These are phyloP conservation scores for Bipolaris zeicola DNA, from an alignment of 2,329 filamentous ascomycete species.

Conservation along the genomic window DNA sequence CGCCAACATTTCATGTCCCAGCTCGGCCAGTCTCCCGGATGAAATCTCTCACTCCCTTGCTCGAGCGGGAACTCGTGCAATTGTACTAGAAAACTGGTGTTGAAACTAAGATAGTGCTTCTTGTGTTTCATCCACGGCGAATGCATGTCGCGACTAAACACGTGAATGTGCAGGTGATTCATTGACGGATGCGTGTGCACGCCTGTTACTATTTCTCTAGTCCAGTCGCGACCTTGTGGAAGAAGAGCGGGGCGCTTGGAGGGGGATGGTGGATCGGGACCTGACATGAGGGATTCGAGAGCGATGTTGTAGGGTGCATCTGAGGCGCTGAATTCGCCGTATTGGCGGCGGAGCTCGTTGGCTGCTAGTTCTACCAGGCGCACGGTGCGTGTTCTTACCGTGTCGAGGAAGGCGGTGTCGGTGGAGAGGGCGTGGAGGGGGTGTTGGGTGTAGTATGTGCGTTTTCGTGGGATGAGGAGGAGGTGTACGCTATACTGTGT, in stretches of 20 bases:
- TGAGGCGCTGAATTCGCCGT: conserved; percentile 65
- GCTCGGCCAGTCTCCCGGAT: conserved; percentile 65
- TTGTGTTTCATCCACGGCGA: conserved; percentile 74
- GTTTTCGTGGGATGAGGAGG: conserved; percentile 81
- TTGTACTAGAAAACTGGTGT: conserved; percentile 79
- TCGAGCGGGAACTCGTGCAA: conserved; percentile 80
- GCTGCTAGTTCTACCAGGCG: conserved; percentile 70
- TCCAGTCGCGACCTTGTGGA: conserved; percentile 79
- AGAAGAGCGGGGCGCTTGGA: conserved; percentile 52
- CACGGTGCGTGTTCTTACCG: conserved; percentile 65
- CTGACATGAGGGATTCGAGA: conserved; percentile 51
- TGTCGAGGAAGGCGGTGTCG: conserved; percentile 69
- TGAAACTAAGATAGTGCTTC: conserved; percentile 93
- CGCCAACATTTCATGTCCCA: conserved; percentile 81
- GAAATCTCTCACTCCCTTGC: conserved; percentile 66
- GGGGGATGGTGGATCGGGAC: conserved; percentile 43
- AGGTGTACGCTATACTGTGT: conserved; percentile 70
- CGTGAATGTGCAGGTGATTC: conserved; percentile 89
- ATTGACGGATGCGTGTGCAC: conserved; percentile 90
- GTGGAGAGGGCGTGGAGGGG: conserved; percentile 76
- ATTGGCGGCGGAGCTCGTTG: conserved; percentile 72
- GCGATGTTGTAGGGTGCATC: conserved; percentile 70
- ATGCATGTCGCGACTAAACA: conserved; percentile 79
- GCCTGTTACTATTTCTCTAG: conserved; percentile 73
- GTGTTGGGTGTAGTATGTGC: conserved; percentile 65